These are phyloP conservation scores for Pleomassaria siparia DNA, from an alignment of 2,329 filamentous ascomycete genomes.

Conservation along the genomic window DNA sequence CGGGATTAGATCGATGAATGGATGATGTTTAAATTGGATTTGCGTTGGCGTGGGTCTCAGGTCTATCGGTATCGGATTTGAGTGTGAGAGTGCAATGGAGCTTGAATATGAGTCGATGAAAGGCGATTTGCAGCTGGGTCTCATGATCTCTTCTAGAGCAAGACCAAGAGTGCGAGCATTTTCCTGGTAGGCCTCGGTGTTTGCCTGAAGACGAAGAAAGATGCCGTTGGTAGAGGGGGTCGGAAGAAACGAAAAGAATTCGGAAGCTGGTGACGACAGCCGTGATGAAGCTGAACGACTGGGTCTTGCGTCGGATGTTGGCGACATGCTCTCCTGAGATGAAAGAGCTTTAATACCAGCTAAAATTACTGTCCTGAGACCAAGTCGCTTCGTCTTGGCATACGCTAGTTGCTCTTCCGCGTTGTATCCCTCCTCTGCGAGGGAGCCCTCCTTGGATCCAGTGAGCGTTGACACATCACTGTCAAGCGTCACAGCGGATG, in stretches of 20 bases:
- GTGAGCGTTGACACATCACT: neutral
- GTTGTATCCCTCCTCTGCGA: slow-evolving; percentile 4
- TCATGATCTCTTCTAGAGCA: slow-evolving; percentile 9
- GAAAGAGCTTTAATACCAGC: slow-evolving; percentile 10
- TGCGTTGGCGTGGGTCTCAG: slow-evolving; percentile 16
- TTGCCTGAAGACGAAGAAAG: slow-evolving; percentile 11
- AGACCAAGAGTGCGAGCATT: slow-evolving; percentile 14
- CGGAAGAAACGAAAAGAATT: slow-evolving; percentile 5
- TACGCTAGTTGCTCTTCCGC: slow-evolving; percentile 7
- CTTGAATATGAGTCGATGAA: slow-evolving; percentile 5
- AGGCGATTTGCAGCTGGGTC: slow-evolving; percentile 10
- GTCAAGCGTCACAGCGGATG: no score
- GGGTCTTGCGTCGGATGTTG: neutral
- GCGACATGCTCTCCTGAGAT: neutral
- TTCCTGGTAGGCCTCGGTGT: slow-evolving; percentile 8
- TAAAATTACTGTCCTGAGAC: slow-evolving; percentile 9
- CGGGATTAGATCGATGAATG: slow-evolving; percentile 16
- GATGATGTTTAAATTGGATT: slow-evolving; percentile 11
- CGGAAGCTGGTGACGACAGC: neutral
- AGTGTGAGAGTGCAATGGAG: neutral
- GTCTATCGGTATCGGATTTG: slow-evolving; percentile 10
- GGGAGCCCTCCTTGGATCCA: neutral
- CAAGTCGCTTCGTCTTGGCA: slow-evolving; percentile 7
- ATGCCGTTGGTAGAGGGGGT: slow-evolving; percentile 7
- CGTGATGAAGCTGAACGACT: neutral